Conservation (phyloP, 495 filamentous ascomycete genomes). For the Penicillium riverlandense region DNA sequence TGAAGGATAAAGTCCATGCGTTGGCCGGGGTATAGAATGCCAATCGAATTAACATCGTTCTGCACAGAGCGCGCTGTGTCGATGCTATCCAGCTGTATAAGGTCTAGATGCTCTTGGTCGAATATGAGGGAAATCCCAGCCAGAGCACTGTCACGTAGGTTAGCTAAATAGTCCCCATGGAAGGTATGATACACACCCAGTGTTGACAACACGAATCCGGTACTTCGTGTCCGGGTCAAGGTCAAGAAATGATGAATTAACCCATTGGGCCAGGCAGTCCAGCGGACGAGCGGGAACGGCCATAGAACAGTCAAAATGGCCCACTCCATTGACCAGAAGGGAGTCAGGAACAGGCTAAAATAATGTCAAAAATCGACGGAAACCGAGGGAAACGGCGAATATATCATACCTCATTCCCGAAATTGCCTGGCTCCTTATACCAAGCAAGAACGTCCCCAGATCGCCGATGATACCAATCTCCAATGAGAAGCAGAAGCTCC, state of each 20-base stretch:
- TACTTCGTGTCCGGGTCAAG: slow-evolving; percentile 12
- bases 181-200: slow-evolving; percentile 20
- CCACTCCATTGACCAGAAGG: slow-evolving; percentile 42
- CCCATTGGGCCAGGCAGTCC: slow-evolving; percentile 25
- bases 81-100: slow-evolving; percentile 38
- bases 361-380: background rate
- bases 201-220: slow-evolving; percentile 31
- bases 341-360: slow-evolving; percentile 43
- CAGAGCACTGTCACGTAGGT: slow-evolving; percentile 22
- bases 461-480: slow-evolving; percentile 47
- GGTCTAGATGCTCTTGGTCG: slow-evolving; percentile 16
- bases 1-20: slow-evolving; percentile 39
- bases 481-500: slow-evolving; percentile 39
- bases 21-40: slow-evolving; percentile 43
- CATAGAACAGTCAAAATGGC: slow-evolving; percentile 41
- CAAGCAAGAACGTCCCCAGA: slow-evolving; percentile 34
- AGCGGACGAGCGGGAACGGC: slow-evolving; percentile 41
- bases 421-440: slow-evolving; percentile 37
- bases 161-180: background rate
- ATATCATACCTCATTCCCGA: slow-evolving; percentile 37
- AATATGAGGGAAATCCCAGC: slow-evolving; percentile 34
- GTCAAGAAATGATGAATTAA: slow-evolving; percentile 15
- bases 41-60: slow-evolving; percentile 21
- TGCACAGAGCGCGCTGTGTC: slow-evolving; percentile 13
- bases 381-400: background rate